These are phyloP conservation scores for Leccinum disarticulatum DNA, from an alignment of 768 basidiomycete species.

Conservation along the genomic window DNA sequence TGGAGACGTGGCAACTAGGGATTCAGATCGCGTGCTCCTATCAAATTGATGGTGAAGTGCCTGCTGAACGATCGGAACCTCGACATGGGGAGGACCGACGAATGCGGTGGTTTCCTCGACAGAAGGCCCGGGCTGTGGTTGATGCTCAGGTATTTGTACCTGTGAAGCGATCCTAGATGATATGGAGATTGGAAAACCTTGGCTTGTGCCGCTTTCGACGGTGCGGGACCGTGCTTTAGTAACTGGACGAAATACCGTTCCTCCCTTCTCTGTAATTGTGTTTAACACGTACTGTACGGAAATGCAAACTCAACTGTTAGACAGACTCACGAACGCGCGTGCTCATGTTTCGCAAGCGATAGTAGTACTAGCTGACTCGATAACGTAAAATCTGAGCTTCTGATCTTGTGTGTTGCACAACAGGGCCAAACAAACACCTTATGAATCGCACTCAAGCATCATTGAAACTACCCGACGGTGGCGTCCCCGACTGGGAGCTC, in stretches of 20 bases:
- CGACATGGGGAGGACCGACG: slow-evolving; percentile 16
- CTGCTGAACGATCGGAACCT: slow-evolving; percentile 14
- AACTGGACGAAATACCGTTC: slow-evolving; percentile 67
- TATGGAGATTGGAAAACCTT: slow-evolving; percentile 18
- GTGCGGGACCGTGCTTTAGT: slow-evolving; percentile 53
- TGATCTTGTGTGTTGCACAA: slow-evolving; percentile 9
- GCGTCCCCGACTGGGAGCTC: slow-evolving; percentile 60
- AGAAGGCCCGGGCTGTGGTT: not conserved
- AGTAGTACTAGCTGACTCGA: not conserved
- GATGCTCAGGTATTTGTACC: slow-evolving; percentile 3
- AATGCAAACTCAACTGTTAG: not conserved
- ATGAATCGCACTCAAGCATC: slow-evolving; percentile 24
- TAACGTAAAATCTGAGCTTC: not conserved
- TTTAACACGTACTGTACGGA: slow-evolving; percentile 4
- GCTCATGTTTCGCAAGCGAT: slow-evolving; percentile 34
- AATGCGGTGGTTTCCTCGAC: not conserved
- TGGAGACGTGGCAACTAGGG: slow-evolving; percentile 13
- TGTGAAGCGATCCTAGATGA: slow-evolving; percentile 13
- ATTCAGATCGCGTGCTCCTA: slow-evolving; percentile 21
- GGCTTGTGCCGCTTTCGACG: slow-evolving; percentile 20
- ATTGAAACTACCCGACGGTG: slow-evolving; percentile 53
- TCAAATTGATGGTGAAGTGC: slow-evolving; percentile 13
- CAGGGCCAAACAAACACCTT: slow-evolving; percentile 29
- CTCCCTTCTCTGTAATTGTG: slow-evolving; percentile 60
- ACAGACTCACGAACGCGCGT: slow-evolving; percentile 60